Percentiles rank a stretch among this genome's conserved stretches.
phyloP scores from a whole-genome alignment of 1,284 basidiomycete species.

The Fomitopsis betulina region DNA sequence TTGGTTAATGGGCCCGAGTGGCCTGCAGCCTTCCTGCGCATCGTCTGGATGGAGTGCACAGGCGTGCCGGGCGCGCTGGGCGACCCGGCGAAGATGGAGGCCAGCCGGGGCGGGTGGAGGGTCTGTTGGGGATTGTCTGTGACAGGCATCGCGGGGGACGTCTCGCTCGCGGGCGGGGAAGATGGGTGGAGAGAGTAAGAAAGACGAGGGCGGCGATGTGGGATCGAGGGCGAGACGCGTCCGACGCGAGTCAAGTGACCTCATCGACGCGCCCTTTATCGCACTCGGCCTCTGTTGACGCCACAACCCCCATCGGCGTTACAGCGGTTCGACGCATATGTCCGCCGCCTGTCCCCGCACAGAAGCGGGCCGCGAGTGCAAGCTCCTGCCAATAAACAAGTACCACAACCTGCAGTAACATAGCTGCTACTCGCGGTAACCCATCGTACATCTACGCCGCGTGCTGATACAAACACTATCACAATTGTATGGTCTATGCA shows the following conservation, averaged over 20 bases:
- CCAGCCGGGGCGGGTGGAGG: slow-evolving; percentile 70
- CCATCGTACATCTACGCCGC: not conserved
- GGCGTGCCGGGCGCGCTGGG: slow-evolving; percentile 78
- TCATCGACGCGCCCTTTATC: slow-evolving; percentile 2
- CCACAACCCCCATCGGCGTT: slow-evolving; percentile 20
- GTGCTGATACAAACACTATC: not conserved
- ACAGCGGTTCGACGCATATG: slow-evolving; percentile 23
- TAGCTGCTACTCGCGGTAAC: not conserved
- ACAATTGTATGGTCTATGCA: not conserved
- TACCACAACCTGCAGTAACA: not conserved
- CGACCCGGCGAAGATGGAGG: slow-evolving; percentile 62
- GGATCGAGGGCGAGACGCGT: slow-evolving; percentile 3
- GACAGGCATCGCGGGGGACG: slow-evolving; percentile 13
- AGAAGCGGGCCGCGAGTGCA: not conserved
- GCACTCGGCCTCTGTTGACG: slow-evolving; percentile 2
- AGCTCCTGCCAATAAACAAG: not conserved
- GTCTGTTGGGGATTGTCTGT: slow-evolving; percentile 27
- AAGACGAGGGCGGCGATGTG: not conserved
- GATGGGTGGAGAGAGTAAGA: not conserved
- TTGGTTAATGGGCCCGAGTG: slow-evolving; percentile 89
- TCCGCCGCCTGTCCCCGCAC: slow-evolving; percentile 11
- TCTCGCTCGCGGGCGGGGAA: not conserved
- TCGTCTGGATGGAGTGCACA: slow-evolving; percentile 84
- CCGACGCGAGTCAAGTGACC: slow-evolving; percentile 8
- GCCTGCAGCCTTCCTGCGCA: slow-evolving; percentile 89